Evolutionary conservation across 1,139 yeast genomes (phyloP), one percentile per base, ranked within the genome.

Genomic region (Wickerhamiella infanticola): DNA sequence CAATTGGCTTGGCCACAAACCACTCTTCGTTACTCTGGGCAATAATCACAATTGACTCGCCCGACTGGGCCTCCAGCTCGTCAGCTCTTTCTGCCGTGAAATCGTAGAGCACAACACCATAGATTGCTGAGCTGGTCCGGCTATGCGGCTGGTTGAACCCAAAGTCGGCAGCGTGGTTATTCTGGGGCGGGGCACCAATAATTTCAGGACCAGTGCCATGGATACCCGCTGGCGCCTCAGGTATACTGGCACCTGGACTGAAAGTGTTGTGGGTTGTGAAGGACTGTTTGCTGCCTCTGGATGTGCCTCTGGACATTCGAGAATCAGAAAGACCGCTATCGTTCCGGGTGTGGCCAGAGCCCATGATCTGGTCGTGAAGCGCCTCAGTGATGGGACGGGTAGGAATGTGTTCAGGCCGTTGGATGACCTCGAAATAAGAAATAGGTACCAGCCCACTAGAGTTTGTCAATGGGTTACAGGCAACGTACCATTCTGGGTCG

Each of bases 1-100:
- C 94, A 45, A 90, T 83, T 5, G 96, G 96, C 61, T 90, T 90
- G 11, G 97, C 97, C 48, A 90, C 93, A 58, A 86, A 88, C 98
- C 98, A 90, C 64, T 90, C 98, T 55, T 73, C 84, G 49, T 85
- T 90, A 58, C 90, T 94, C 63, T 88, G 96, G 2, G 98, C 98
- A 63, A 95, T 90, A 18, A 90, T 77, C 39, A 86, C 83, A 54
- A 90, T 74, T 56, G 84, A 81, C 59, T 90, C 98, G 36, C 96
- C 97, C 0, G 84, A 85, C 35, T 63, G 58, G 3, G 90, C 84
- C 52, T 81, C 81, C 53, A 90, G 71, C 63, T 90, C 98, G 64
- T 90, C 97, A 4, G 76, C 64, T 48, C 95, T 73, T 64, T 90
- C 96, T 4, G 97, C 96, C 51, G 70, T 73, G 63, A 90, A 90